phyloP scores from a whole-genome alignment of 208 protist genomes.

The Leishmania arabica region DNA sequence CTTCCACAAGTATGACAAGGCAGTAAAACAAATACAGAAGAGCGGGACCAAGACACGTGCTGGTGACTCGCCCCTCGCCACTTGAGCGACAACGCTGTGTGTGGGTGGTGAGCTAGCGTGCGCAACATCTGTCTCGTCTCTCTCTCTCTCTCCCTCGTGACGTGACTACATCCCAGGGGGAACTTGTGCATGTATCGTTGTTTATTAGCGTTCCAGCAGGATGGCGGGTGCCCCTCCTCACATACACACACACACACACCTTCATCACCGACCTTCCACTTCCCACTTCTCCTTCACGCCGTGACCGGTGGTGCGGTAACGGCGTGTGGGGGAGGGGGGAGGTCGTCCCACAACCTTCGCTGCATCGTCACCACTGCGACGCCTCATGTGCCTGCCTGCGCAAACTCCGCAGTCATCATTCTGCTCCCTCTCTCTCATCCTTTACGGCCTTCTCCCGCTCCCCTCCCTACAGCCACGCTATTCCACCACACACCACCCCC shows the following conservation, averaged over 20 bases:
- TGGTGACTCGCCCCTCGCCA: not conserved
- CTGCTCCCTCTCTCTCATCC: not conserved
- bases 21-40: slow-evolving; percentile 1
- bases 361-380: not conserved
- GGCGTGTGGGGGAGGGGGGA: not conserved
- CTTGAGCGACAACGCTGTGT: not conserved
- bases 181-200: not conserved
- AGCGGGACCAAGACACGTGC: not conserved
- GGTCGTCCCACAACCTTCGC: slow-evolving; percentile 3
- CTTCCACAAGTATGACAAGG: not conserved
- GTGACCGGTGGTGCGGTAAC: not conserved
- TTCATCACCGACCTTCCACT: not conserved
- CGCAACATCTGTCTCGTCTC: not conserved
- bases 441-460: not conserved
- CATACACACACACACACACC: no score
- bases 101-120: not conserved
- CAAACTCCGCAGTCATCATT: slow-evolving; percentile 3
- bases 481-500: not conserved
- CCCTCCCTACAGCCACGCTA: not conserved
- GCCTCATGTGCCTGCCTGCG: slow-evolving; percentile 6
- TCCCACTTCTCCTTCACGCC: not conserved
- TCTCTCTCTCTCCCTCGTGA: not conserved
- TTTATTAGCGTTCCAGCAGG: not conserved
- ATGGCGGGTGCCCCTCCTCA: not conserved
- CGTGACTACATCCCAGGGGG: not conserved